Percentiles rank a stretch among this genome's conserved stretches.
Conservation (phyloP, 148 eudicot species). For the Persicaria maculosa region DNA sequence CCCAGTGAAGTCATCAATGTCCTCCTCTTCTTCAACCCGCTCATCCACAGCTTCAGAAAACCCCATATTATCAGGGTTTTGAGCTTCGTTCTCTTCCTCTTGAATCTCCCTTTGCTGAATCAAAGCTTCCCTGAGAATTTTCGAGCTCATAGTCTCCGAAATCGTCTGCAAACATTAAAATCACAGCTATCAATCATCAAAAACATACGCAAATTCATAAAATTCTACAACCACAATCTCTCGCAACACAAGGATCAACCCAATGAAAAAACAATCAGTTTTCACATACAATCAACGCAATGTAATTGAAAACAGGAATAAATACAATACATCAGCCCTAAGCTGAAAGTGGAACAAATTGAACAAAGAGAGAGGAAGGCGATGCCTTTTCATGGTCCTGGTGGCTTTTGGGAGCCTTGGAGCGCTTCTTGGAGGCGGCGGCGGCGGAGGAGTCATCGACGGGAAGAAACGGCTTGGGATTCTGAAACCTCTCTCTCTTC, state of each 20-base stretch:
- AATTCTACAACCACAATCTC: background rate
- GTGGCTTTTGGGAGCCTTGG: slow-evolving; percentile 50
- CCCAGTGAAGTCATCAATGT: slow-evolving; percentile 38
- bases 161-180: slow-evolving; percentile 36
- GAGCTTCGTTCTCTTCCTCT: slow-evolving; percentile 46
- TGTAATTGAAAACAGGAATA: background rate
- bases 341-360: background rate
- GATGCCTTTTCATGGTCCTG: slow-evolving; percentile 44
- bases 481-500: slow-evolving; percentile 29
- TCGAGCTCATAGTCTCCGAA: slow-evolving; percentile 54
- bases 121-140: slow-evolving; percentile 66
- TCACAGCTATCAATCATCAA: background rate
- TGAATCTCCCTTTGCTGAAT: slow-evolving; percentile 71
- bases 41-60: slow-evolving; percentile 20
- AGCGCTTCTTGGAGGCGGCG: slow-evolving; percentile 35
- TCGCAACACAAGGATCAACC: background rate
- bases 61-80: slow-evolving; percentile 18
- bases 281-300: background rate
- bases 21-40: slow-evolving; percentile 36
- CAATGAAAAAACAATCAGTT: background rate
- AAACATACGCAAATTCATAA: background rate
- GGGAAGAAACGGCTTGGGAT: slow-evolving; percentile 49
- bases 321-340: background rate
- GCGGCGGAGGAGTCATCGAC: slow-evolving; percentile 26
- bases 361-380: background rate